Conservation (phyloP, 2,329 filamentous ascomycete species). For the Fusarium virguliforme region DNA sequence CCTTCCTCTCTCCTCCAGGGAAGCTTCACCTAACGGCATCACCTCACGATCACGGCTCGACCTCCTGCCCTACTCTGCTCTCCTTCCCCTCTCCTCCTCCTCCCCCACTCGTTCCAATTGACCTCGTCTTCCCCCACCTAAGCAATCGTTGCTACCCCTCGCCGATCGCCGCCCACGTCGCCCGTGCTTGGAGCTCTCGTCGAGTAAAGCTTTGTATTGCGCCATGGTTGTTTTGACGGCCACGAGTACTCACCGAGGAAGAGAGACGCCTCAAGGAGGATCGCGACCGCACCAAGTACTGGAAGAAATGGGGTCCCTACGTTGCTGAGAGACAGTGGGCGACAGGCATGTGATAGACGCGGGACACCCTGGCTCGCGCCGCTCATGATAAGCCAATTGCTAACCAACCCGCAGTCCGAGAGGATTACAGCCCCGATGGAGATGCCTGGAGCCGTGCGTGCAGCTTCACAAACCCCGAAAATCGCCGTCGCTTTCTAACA, state of each 20-base stretch:
- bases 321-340: slow-evolving; percentile 96
- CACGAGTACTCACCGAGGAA: slow-evolving; percentile 91
- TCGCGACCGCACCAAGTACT: slow-evolving; percentile 87
- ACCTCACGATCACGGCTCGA: slow-evolving; percentile 15
- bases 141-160: slow-evolving; percentile 42
- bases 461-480: slow-evolving; percentile 7
- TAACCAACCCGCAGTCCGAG: slow-evolving; percentile 72
- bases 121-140: slow-evolving; percentile 39
- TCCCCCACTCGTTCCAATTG: slow-evolving; percentile 45
- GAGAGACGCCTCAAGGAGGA: slow-evolving; percentile 93
- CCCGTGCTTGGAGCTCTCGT: slow-evolving; percentile 42
- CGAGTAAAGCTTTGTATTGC: slow-evolving; percentile 19
- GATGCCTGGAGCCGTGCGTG: slow-evolving; percentile 95
- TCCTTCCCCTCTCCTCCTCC: slow-evolving; percentile 31
- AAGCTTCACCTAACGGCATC: slow-evolving; percentile 31
- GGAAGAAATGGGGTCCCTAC: slow-evolving; percentile 99
- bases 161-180: slow-evolving; percentile 42
- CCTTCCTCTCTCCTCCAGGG: slow-evolving; percentile 25
- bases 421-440: slow-evolving; percentile 91
- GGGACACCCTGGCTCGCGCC: slow-evolving; percentile 11
- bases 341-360: slow-evolving; percentile 74
- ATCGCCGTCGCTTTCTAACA: slow-evolving; percentile 36
- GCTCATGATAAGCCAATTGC: slow-evolving; percentile 41
- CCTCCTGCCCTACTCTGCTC: slow-evolving; percentile 22
- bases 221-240: slow-evolving; percentile 90